Conservation (phyloP, 306 rosid species). For the Cercis canadensis region DNA sequence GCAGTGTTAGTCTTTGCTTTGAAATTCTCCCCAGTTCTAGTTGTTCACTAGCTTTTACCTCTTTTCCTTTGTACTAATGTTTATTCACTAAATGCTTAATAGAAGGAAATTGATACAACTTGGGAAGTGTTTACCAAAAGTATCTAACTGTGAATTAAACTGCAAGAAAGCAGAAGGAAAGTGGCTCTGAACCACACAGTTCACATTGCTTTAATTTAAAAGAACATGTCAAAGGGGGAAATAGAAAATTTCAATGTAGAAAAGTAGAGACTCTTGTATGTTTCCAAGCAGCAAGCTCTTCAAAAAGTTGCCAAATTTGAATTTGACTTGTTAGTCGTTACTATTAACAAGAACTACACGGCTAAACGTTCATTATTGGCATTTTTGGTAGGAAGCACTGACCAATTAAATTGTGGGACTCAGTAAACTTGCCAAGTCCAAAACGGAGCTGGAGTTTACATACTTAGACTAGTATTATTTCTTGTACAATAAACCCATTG, state of each 20-base stretch:
- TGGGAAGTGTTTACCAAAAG: constrained; percentile 24
- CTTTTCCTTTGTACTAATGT: constrained; percentile 43
- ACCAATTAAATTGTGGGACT: not conserved
- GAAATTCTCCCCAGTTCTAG: constrained; percentile 34
- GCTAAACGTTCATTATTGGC: constrained; percentile 14
- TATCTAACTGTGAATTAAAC: not conserved
- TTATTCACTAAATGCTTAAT: constrained; percentile 40
- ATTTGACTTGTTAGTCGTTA: constrained; percentile 12
- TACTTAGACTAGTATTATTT: constrained; percentile 18
- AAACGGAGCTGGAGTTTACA: not conserved
- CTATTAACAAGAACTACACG: no score
- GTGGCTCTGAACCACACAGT: not conserved
- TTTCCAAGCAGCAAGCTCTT: not conserved
- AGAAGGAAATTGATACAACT: constrained; percentile 40
- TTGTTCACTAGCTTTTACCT: no score
- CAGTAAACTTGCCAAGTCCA: constrained; percentile 30
- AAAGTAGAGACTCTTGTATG: not conserved
- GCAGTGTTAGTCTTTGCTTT: constrained; percentile 42
- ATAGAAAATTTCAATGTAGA: constrained; percentile 2
- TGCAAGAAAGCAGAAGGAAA: constrained; percentile 31
- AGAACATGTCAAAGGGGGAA: constrained; percentile 12
- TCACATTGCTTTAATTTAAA: not conserved
- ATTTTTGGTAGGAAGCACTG: constrained; percentile 37
- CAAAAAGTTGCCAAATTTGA: constrained; percentile 49
- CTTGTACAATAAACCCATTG: not conserved